Base-by-base conservation (phyloP, 345 rosid species). In the Ailanthus altissimus region DNA sequence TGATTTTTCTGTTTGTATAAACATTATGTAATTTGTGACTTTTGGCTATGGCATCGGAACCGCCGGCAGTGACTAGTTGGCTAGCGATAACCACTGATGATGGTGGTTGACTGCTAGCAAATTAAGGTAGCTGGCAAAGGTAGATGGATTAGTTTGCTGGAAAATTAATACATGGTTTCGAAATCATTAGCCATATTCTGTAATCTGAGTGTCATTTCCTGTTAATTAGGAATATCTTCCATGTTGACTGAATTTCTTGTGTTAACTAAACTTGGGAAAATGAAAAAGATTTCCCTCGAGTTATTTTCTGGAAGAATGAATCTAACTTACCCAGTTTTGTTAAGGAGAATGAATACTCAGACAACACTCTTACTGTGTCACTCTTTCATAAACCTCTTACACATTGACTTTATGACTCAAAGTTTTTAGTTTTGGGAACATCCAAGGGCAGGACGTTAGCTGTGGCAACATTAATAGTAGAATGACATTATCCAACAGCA, bases 61-160 rank as follows among this genome's bases (percentile, higher is more conserved):
- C 0, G 46, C 67, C 0, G n/a, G 25, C 13, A 67, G 15, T 47
- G 57, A 50, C 56, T 67, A 6, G 56, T 54, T 67, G 72, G 56
- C 21, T 46, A 15, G 40, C 72, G 5, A 25, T 62, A 49, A 53
- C 21, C 25, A 49, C 23, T 32, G 25, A 2, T 28, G 42, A 28
- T 26, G 26, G 28, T 70, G 28, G 26, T 46, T 32, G 73, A 54
- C n/a, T 38, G 62, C 28, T 36, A 53, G 61, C 5, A 21, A 38
- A 54, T 36, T 36, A 47, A 5, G 61, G 59, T 70, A 53, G 16
- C 50, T 3, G n/a, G 51, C 13, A 20, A 67, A 71, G 74, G 74
- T 71, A 71, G 74, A 71, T 21, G 62, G 14, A 23, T 54, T 71
- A 32, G 62, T 46, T 71, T 21, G 74, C 63, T 21, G 36, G 74